Evolutionary conservation across 2,329 filamentous ascomycete genomes (phyloP).

Genomic region (Claviceps sp.): DNA sequence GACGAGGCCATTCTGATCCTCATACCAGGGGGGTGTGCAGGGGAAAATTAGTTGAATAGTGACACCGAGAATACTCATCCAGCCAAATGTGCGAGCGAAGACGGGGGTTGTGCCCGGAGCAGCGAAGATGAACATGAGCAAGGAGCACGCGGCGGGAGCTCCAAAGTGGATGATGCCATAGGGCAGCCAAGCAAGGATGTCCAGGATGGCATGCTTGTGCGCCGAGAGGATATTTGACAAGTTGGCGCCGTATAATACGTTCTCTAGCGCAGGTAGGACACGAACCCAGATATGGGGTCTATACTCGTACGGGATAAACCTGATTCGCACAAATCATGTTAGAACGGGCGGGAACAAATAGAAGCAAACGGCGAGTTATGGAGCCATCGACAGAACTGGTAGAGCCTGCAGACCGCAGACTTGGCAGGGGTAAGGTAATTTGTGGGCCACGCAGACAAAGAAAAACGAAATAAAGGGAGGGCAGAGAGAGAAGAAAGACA

Average conservation of each 20-base stretch:
- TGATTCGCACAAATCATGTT: constrained; percentile 20
- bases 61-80: constrained; percentile 81
- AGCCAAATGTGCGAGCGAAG: constrained; percentile 79
- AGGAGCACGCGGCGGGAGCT: constrained; percentile 65
- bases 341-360: background rate
- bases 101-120: constrained; percentile 75
- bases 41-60: constrained; percentile 82
- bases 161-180: constrained; percentile 89
- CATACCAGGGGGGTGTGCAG: constrained; percentile 94
- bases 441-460: background rate
- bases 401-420: too few species aligned
- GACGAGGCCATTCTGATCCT: constrained; percentile 80
- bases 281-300: constrained; percentile 92
- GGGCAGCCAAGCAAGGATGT: constrained; percentile 83
- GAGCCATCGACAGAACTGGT: too few species aligned
- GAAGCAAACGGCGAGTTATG: too few species aligned
- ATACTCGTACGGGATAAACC: constrained; percentile 80
- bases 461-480: background rate
- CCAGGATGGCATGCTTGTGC: constrained; percentile 70
- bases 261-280: constrained; percentile 85
- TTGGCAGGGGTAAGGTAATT: too few species aligned
- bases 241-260: constrained; percentile 92
- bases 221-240: constrained; percentile 90
- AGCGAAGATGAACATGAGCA: constrained; percentile 74
- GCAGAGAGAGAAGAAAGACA: constrained; percentile 25